These are phyloP conservation scores for Psilocybe azurescens DNA, from an alignment of 768 basidiomycete species.

Conservation along the genomic window DNA sequence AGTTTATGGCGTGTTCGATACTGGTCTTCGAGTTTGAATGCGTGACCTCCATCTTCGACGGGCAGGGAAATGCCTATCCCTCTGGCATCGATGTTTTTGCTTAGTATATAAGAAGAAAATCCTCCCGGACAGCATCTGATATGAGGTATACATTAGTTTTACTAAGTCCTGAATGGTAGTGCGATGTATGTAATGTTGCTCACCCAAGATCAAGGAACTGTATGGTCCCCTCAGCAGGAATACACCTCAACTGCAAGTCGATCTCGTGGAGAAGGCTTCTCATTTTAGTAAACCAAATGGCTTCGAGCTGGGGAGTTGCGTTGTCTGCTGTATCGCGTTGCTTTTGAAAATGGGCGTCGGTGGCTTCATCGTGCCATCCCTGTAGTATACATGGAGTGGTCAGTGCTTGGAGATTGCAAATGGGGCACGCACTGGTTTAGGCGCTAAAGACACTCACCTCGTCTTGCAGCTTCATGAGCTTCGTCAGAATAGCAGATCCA, in stretches of 20 bases:
- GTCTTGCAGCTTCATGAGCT: neutral
- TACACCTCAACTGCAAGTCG: neutral
- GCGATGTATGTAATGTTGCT: neutral
- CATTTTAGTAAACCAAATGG: conserved; percentile 5
- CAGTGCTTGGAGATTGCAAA: neutral
- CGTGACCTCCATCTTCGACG: too few species aligned
- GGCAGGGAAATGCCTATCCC: too few species aligned
- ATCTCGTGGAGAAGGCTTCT: conserved; percentile 8
- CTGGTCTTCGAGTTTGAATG: neutral
- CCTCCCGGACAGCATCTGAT: conserved; percentile 13
- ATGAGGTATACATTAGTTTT: neutral
- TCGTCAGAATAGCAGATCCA: neutral
- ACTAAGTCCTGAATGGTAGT: neutral
- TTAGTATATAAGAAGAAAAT: too few species aligned
- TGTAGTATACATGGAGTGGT: neutral
- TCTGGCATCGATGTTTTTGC: too few species aligned
- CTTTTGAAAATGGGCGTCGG: neutral
- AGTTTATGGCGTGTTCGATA: neutral
- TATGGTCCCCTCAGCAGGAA: neutral
- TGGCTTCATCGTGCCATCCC: conserved; percentile 10
- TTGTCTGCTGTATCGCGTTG: conserved; percentile 9
- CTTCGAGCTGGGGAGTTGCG: neutral
- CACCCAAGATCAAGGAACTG: conserved; percentile 13
- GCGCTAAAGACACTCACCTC: neutral
- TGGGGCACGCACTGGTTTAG: neutral